Percentiles rank a stretch among this genome's conserved stretches.
These are phyloP conservation scores for Leccinum incarnatum DNA, from an alignment of 768 basidiomycete species.

Conservation along the genomic window DNA sequence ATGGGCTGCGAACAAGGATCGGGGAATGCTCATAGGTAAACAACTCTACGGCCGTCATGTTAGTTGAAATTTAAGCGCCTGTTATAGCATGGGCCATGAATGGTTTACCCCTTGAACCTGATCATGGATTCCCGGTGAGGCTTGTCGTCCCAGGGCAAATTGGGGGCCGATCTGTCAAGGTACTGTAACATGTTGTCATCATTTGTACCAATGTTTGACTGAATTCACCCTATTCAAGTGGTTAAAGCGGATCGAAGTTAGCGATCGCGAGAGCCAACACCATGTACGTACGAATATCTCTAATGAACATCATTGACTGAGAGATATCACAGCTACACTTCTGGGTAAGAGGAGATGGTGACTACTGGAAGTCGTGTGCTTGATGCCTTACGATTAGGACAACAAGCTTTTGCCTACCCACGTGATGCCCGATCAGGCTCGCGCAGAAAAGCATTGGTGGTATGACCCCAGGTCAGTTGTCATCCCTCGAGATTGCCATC, in stretches of 20 bases:
- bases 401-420: conserved; percentile 61
- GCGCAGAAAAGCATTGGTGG: conserved; percentile 54
- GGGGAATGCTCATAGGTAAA: conserved; percentile 49
- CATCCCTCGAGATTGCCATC: neutral
- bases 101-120: conserved; percentile 53
- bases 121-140: conserved; percentile 68
- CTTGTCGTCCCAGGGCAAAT: conserved; percentile 62
- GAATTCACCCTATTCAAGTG: conserved; percentile 36
- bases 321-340: conserved; percentile 32
- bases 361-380: neutral
- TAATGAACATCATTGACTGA: neutral
- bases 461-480: conserved; percentile 42
- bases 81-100: conserved; percentile 54
- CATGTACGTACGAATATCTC: conserved; percentile 29
- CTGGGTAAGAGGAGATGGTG: conserved; percentile 23
- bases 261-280: conserved; percentile 50
- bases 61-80: neutral
- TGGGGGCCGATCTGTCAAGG: conserved; percentile 54
- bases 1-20: conserved; percentile 44
- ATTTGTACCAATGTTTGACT: neutral
- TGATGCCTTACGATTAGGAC: conserved; percentile 31
- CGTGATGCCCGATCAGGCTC: conserved; percentile 49
- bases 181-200: conserved; percentile 2
- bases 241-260: conserved; percentile 54
- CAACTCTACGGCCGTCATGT: neutral